Evolutionary conservation across 1,139 yeast species (phyloP), one percentile per base, ranked within the genome.

Genomic region (Ogataea hybrid): DNA sequence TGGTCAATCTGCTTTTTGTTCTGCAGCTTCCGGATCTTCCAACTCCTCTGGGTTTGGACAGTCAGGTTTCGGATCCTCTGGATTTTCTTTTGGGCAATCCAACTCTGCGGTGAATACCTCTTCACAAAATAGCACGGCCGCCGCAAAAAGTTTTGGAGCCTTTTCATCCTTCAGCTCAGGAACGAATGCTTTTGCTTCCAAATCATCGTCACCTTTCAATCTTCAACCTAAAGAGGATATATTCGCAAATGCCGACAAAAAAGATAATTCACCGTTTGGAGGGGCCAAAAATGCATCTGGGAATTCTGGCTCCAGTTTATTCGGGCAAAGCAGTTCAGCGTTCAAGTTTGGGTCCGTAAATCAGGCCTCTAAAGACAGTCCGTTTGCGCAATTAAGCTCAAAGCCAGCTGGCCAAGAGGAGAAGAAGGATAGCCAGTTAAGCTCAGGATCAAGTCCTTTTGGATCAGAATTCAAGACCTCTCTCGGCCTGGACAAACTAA

Each of bases 401-500:
- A 32, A 20, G 20, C 35, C 35, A n/a, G 22, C 16, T n/a, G 28
- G 27, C 12, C 12, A 31, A 20, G 21, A 25, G 14, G 7, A 25
- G 7, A 25, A 25, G 27, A 25, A 25, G 27, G 27, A 25, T 6
- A 6, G 14, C 14, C 14, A 5, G 12, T 10, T 25, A 5, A 12
- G 27, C 18, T 15, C 17, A 2, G 15, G 29, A 6, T 20, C 39
- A 9, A 32, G 17, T 25, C 41, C 41, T 4, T 32, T 38, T 32
- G 41, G 33, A 4, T 16, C 17, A 3, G 25, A 27, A 9, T 38
- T 38, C 32, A 38, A 38, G 25, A 38, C 37, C 20, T 32, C 39
- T 18, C 32, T 39, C 7, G 39, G 28, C 5, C 8, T 35, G 6
- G 38, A 25, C 17, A 31, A 12, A 17, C 14, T 31, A 12, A 25